These are phyloP conservation scores for Fusarium sp. DNA, from an alignment of 2,329 filamentous ascomycete genomes.

Conservation along the genomic window DNA sequence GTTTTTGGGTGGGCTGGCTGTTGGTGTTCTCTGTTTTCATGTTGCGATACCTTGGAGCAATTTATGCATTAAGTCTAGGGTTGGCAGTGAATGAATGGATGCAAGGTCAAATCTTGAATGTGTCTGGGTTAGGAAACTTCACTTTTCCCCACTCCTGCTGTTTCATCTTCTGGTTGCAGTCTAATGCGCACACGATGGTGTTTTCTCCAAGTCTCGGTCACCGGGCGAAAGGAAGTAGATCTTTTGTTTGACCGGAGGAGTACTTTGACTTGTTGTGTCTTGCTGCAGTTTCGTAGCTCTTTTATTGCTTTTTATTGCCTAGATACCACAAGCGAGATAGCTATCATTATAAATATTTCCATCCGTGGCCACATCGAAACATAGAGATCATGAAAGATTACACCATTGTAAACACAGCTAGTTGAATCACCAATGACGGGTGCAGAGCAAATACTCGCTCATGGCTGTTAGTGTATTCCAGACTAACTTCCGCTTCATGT, in stretches of 20 bases:
- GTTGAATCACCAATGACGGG: constrained; percentile 74
- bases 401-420: background rate
- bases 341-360: constrained; percentile 33
- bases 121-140: constrained; percentile 31
- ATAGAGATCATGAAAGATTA: background rate
- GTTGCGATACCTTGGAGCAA: constrained; percentile 43
- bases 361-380: constrained; percentile 11
- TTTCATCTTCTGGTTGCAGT: constrained; percentile 12
- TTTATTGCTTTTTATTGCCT: constrained; percentile 46
- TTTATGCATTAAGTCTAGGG: constrained; percentile 20
- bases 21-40: constrained; percentile 38
- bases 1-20: constrained; percentile 25
- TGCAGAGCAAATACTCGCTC: constrained; percentile 75
- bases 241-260: constrained; percentile 29
- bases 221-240: constrained; percentile 23
- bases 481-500: constrained; percentile 85
- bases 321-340: constrained; percentile 47
- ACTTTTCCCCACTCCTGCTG: constrained; percentile 35
- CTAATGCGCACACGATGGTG: constrained; percentile 19
- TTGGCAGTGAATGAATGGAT: constrained; percentile 27
- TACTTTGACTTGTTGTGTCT: constrained; percentile 41
- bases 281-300: constrained; percentile 45
- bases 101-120: constrained; percentile 30
- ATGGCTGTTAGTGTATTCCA: constrained; percentile 75
- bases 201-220: constrained; percentile 9